Evolutionary conservation across 352 stramenopile genomes (phyloP), one percentile per base, ranked within the genome.

Genomic region (Peronosclerospora sorghi): DNA sequence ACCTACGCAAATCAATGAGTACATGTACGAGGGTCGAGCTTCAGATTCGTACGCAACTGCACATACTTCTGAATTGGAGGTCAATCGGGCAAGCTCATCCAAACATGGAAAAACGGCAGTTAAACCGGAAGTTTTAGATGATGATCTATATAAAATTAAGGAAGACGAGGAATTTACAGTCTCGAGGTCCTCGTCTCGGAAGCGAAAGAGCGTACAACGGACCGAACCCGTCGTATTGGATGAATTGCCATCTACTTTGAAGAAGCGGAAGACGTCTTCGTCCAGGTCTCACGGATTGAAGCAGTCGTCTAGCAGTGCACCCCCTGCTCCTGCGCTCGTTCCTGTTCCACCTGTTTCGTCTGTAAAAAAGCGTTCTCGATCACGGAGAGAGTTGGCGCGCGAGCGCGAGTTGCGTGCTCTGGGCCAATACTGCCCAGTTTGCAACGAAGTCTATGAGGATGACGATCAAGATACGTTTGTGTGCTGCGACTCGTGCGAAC

Each of bases 401-500:
- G 80, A 93, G 34, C 68, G 69, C 0, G 80, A 93, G 41, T 45
- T 93, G 32, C 80, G 80, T 32, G 73, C 73, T 18, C 53, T 81
- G 15, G 80, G 80, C 0, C 80, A 93, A 46, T 93, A 93, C 59
- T 93, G 80, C 41, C 80, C 80, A 1, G 77, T 93, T 43, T 93
- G 80, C 68, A 90, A 83, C 53, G 62, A 71, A 39, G 65, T 70
- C 9, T 93, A 93, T 57, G 80, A 93, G 49, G 77, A 90, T 30
- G 77, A 93, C 57, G 80, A 93, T 48, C 65, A 68, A 36, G 86
- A 65, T 48, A 82, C 66, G 26, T 93, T 93, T 48, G 75, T 93
- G 17, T 93, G 80, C 67, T 93, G 80, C 57, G 80, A 93, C 51
- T 85, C 77, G 37, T 93, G 80, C 39, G 80, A 93, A 48, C 84